Conservation (phyloP, 805 yeast species). For the Hanseniaspora mollemarum region DNA sequence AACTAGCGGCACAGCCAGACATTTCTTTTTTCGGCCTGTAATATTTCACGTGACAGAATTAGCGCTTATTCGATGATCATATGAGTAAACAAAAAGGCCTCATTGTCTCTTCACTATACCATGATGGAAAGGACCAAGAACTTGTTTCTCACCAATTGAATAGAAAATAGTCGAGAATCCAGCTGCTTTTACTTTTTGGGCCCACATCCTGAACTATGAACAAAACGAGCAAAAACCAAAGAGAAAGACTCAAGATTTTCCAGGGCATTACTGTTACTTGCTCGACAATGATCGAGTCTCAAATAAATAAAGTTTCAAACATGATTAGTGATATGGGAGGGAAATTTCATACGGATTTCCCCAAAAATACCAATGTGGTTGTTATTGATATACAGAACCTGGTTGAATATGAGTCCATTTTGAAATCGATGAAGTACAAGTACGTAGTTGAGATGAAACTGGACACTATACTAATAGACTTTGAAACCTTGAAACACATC, state of each 20-base stretch:
- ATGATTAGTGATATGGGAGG: conserved; percentile 14
- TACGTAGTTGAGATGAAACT: conserved; percentile 3
- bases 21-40: neutral
- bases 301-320: conserved; percentile 8
- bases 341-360: conserved; percentile 4
- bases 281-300: conserved; percentile 7
- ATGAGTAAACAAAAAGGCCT: no score
- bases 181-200: no score
- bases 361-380: conserved; percentile 11
- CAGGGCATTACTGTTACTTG: conserved; percentile 8
- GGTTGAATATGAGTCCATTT: neutral
- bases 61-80: neutral
- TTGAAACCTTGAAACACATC: neutral
- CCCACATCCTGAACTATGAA: no score
- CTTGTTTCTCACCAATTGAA: no score
- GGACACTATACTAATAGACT: conserved; percentile 8
- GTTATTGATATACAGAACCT: conserved; percentile 3
- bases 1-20: no score
- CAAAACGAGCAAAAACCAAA: neutral
- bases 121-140: no score
- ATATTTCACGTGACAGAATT: no score
- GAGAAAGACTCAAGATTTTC: conserved; percentile 3
- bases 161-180: no score
- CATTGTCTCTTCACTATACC: no score
- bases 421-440: conserved; percentile 11